Percentiles rank a stretch among this genome's conserved stretches.
Evolutionary conservation across 768 basidiomycete genomes (phyloP).

Genomic region (Suillus fuscotomentosus): DNA sequence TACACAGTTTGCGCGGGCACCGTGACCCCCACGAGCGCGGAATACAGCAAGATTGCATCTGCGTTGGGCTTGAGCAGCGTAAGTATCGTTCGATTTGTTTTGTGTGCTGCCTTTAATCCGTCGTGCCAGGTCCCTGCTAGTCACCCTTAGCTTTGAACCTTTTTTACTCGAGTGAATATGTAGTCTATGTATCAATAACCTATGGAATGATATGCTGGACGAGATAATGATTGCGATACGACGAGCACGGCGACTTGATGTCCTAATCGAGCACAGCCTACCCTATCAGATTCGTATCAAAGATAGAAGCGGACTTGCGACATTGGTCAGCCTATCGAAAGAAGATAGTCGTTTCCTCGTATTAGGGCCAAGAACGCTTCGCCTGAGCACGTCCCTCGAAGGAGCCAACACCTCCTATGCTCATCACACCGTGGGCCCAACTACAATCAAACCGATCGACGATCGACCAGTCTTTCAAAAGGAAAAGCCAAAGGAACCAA

Average conservation of each 20-base stretch:
- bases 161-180: background rate
- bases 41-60: slow-evolving; percentile 48
- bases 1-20: slow-evolving; percentile 48
- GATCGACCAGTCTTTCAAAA: background rate
- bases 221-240: background rate
- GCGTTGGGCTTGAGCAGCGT: slow-evolving; percentile 29
- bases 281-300: no score
- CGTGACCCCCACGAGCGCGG: slow-evolving; percentile 40
- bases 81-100: slow-evolving; percentile 13
- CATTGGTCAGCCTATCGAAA: background rate
- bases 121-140: background rate
- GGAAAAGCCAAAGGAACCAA: background rate
- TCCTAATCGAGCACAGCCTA: background rate
- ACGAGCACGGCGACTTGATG: background rate
- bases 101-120: background rate
- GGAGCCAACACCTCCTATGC: background rate
- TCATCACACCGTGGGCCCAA: background rate
- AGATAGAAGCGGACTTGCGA: background rate
- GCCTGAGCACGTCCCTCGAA: background rate
- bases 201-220: background rate
- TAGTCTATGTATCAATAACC: background rate
- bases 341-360: background rate
- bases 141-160: background rate
- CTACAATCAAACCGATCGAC: background rate
- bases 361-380: background rate